Evolutionary conservation across 805 yeast genomes (phyloP).

Genomic region (Starmera amethionina): DNA sequence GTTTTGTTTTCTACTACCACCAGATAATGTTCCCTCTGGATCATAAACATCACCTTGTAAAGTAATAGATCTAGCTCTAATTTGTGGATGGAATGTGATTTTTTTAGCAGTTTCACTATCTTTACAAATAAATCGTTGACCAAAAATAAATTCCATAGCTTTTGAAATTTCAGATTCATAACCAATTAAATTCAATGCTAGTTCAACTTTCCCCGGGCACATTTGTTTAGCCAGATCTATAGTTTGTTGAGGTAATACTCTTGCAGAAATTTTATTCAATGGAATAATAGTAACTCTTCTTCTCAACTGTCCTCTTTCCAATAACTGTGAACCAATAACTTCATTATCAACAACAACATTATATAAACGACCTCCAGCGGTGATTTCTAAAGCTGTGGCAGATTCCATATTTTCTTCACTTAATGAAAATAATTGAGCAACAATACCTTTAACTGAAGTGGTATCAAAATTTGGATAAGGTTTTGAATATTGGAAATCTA

Average conservation of each 20-base stretch:
- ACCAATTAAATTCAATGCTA: constrained; percentile 76
- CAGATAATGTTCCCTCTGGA: constrained; percentile 92
- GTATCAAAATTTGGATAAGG: constrained; percentile 57
- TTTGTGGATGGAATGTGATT: constrained; percentile 79
- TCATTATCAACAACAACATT: constrained; percentile 89
- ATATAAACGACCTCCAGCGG: constrained; percentile 88
- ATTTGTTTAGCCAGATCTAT: constrained; percentile 60
- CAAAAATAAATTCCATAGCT: constrained; percentile 91
- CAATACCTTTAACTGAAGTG: constrained; percentile 71
- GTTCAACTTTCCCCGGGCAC: constrained; percentile 78
- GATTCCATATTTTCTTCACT: constrained; percentile 45
- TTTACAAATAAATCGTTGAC: constrained; percentile 76
- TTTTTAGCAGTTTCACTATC: constrained; percentile 83
- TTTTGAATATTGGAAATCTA: constrained; percentile 63
- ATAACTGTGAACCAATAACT: constrained; percentile 68
- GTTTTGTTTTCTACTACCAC: constrained; percentile 70
- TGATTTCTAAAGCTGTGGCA: constrained; percentile 80
- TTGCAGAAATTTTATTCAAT: constrained; percentile 69
- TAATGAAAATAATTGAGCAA: constrained; percentile 72
- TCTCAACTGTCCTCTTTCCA: constrained; percentile 69
- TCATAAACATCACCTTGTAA: constrained; percentile 91
- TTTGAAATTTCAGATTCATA: constrained; percentile 58
- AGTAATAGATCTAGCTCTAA: constrained; percentile 77
- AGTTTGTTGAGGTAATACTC: constrained; percentile 38
- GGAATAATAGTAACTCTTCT: constrained; percentile 90